Base-by-base conservation (phyloP, 2,329 filamentous ascomycete genomes). In the Incumbomyces lentus region DNA sequence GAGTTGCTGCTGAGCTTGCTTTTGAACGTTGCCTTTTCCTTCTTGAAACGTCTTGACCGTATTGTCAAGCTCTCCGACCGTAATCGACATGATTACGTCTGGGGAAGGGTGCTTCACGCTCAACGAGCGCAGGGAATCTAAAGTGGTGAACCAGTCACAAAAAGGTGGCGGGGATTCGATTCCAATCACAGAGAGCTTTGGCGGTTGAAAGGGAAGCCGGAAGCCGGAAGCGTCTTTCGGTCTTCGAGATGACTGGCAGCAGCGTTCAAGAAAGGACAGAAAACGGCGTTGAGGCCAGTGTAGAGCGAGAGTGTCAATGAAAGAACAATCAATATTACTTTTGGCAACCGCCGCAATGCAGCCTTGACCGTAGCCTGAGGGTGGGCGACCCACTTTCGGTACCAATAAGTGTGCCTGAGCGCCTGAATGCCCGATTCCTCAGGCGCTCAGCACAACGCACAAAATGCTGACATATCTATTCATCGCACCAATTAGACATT, bases 31-130 rank as follows among this genome's bases (percentile, higher is more conserved):
- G 60, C 92, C 92, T 68, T 90, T 85, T 65, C 89, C 89, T 72
- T 96, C 90, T 64, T 95, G 98, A 71, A 98, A 96, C 73, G 86
- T 81, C 67, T 86, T 89, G 76, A 96, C 90, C 58, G 88, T 92
- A 68, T 76, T 82, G 79, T 98, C 92, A 74, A 98, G 81, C 80
- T 98, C 92, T 68, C 84, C 81, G 69, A 98, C 90, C 62, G 84
- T 77, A 65, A 78, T 69, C 60, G 78, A 77, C 78, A 81, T 82
- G 56, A 57, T 30, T 45, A 26, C 33, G 33, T 16, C 14, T n/a
- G 26, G 6, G 26, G 5, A 17, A 6, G 22, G n/a, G 14, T 14
- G 13, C n/a, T 13, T 35, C 17, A 13, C 44, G 44, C 44, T 47
- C 44, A 14, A 29, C 30, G 44, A 47, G 44, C 44, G 44, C 16